A percentile compares a stretch with the other conserved stretches of the same genome.
phyloP scores from a whole-genome alignment of 140 eudicot genomes.

The Bidens hawaiensis region DNA sequence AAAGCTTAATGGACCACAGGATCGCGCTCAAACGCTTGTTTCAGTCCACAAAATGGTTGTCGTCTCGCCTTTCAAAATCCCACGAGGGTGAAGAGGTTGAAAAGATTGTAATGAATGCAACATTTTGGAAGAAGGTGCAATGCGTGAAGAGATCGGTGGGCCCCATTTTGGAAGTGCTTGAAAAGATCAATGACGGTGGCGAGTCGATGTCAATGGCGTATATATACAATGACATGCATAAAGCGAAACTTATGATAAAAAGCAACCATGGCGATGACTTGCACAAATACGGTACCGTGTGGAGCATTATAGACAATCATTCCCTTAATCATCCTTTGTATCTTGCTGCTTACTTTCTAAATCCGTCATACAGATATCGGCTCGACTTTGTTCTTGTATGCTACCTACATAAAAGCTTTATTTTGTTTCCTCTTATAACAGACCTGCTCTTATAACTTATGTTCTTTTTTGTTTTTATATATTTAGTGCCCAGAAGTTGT shows the following conservation, averaged over 20 bases:
- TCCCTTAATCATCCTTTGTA: conserved; percentile 72
- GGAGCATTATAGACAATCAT: conserved; percentile 80
- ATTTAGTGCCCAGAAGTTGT: conserved; percentile 82
- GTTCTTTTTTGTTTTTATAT: not conserved
- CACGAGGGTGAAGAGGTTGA: conserved; percentile 90
- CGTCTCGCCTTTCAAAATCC: conserved; percentile 69
- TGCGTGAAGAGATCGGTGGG: conserved; percentile 67
- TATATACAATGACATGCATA: conserved; percentile 75
- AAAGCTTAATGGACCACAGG: conserved; percentile 63
- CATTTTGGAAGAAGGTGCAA: conserved; percentile 89
- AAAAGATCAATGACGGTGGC: conserved; percentile 52
- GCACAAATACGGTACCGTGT: conserved; percentile 70
- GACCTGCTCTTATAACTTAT: conserved; percentile 18
- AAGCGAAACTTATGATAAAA: conserved; percentile 76
- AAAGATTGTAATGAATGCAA: conserved; percentile 58
- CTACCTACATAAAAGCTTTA: not conserved
- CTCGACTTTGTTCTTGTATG: conserved; percentile 76
- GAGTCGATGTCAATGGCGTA: conserved; percentile 76
- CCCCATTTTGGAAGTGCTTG: conserved; percentile 76
- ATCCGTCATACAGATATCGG: conserved; percentile 88
- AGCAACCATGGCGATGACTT: conserved; percentile 75
- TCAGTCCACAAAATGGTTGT: conserved; percentile 79
- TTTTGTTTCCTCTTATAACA: not conserved
- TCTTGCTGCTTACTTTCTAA: conserved; percentile 90
- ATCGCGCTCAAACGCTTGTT: conserved; percentile 73